phyloP scores from a whole-genome alignment of 257 asterid genomes.

The Euphrasia confusa region DNA sequence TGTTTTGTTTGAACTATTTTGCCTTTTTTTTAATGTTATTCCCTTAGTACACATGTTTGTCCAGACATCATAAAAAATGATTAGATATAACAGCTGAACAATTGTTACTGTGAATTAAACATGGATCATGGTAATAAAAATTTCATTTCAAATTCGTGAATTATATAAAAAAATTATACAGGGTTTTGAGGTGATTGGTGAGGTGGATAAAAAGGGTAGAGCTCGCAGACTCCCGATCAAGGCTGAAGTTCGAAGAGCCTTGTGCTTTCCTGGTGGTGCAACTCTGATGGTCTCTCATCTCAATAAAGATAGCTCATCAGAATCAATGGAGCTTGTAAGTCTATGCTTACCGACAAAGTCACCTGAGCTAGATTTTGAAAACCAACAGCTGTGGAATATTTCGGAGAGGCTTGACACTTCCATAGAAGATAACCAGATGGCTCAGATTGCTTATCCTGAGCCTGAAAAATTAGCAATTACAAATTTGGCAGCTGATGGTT shows the following conservation, averaged over 20 bases:
- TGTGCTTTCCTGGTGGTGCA: slow-evolving; percentile 94
- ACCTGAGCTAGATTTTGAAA: slow-evolving; percentile 28
- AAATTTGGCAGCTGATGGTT: slow-evolving; percentile 31
- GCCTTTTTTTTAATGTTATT: background rate
- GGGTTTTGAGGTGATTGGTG: slow-evolving; percentile 85
- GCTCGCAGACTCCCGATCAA: slow-evolving; percentile 70
- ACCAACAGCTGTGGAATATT: slow-evolving; percentile 21
- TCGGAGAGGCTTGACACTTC: slow-evolving; percentile 28
- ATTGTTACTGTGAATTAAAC: background rate
- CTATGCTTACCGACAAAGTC: slow-evolving; percentile 33
- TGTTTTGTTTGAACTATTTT: background rate
- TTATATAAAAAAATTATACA: slow-evolving; percentile 27
- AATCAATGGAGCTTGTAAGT: slow-evolving; percentile 29
- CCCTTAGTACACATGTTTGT: background rate
- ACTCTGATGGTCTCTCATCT: slow-evolving; percentile 70
- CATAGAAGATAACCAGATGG: slow-evolving; percentile 31
- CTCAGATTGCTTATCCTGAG: slow-evolving; percentile 28
- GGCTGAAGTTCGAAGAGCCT: slow-evolving; percentile 70
- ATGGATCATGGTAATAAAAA: background rate
- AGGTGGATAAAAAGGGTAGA: slow-evolving; percentile 64
- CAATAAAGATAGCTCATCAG: slow-evolving; percentile 32
- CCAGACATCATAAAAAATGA: background rate
- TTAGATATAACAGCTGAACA: slow-evolving; percentile 1
- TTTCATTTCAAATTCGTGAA: slow-evolving; percentile 6
- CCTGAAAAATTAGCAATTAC: slow-evolving; percentile 29